Evolutionary conservation across 2,329 filamentous ascomycete species (phyloP).

Genomic region (Hypoxylon sp.): DNA sequence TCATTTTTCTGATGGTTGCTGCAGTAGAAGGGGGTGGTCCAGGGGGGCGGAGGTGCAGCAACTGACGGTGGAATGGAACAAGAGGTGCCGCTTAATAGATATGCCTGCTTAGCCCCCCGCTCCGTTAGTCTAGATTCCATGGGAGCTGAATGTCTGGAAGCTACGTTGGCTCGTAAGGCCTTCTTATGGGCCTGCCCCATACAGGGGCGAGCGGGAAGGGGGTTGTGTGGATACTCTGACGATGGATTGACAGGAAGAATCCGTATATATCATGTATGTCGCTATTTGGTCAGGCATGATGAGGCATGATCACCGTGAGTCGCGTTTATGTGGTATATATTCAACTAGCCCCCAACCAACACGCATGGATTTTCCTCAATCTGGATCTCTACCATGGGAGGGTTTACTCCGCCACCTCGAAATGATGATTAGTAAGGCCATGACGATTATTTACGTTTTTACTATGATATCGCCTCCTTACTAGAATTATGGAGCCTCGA

Average conservation of each 20-base stretch:
- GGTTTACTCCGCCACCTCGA: neutral
- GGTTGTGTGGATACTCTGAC: constrained; percentile 31
- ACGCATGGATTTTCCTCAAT: too few species aligned
- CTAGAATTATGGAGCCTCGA: neutral
- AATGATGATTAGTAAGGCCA: neutral
- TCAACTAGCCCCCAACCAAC: neutral
- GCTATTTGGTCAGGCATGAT: constrained; percentile 13
- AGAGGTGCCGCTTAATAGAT: neutral
- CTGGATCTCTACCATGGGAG: neutral
- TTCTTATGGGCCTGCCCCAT: constrained; percentile 27
- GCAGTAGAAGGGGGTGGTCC: neutral
- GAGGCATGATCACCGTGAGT: neutral
- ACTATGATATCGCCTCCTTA: neutral
- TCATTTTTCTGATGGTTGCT: neutral
- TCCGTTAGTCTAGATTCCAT: constrained; percentile 18
- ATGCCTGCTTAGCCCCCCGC: neutral
- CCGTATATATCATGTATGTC: constrained; percentile 16
- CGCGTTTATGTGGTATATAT: neutral
- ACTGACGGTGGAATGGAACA: constrained; percentile 10
- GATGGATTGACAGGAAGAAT: constrained; percentile 13
- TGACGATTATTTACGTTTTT: neutral
- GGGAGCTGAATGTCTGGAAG: constrained; percentile 10
- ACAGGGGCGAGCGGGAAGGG: constrained; percentile 17
- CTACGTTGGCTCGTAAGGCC: neutral
- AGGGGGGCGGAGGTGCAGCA: neutral